Percentiles rank a stretch among this genome's conserved stretches.
Conservation (phyloP, 768 basidiomycete genomes). For the Tylopilus vinaceipallidus region DNA sequence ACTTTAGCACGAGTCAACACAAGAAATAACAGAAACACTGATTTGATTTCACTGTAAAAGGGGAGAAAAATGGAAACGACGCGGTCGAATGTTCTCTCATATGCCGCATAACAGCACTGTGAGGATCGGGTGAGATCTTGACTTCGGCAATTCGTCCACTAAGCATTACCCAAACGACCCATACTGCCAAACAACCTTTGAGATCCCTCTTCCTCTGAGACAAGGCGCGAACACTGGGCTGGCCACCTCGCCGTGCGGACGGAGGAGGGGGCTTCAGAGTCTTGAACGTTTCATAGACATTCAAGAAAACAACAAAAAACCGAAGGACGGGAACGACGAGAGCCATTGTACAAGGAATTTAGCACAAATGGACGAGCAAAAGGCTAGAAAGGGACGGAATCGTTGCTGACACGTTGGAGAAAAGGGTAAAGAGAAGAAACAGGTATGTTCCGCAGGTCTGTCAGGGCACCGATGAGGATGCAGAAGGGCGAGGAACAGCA, state of each 20-base stretch:
- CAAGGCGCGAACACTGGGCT: constrained; percentile 63
- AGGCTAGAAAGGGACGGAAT: background rate
- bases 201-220: constrained; percentile 79
- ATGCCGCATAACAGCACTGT: constrained; percentile 65
- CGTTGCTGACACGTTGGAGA: constrained; percentile 2
- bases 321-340: constrained; percentile 67
- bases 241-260: constrained; percentile 47
- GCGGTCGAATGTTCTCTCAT: constrained; percentile 65
- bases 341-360: constrained; percentile 46
- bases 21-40: constrained; percentile 68
- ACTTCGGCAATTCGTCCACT: constrained; percentile 7
- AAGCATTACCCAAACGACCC: constrained; percentile 77
- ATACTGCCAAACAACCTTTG: constrained; percentile 81
- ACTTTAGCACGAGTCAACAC: constrained; percentile 75
- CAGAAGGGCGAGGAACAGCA: background rate
- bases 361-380: constrained; percentile 12
- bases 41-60: constrained; percentile 84
- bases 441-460: constrained; percentile 7
- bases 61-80: constrained; percentile 71
- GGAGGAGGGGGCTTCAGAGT: constrained; percentile 66
- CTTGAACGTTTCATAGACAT: constrained; percentile 85
- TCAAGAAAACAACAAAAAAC: constrained; percentile 68
- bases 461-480: constrained; percentile 19
- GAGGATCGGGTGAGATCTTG: constrained; percentile 13
- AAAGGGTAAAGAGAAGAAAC: background rate